Percentiles rank a stretch among this genome's conserved stretches.
Evolutionary conservation across 306 rosid species (phyloP).

Genomic region (Quercus wislizeni): DNA sequence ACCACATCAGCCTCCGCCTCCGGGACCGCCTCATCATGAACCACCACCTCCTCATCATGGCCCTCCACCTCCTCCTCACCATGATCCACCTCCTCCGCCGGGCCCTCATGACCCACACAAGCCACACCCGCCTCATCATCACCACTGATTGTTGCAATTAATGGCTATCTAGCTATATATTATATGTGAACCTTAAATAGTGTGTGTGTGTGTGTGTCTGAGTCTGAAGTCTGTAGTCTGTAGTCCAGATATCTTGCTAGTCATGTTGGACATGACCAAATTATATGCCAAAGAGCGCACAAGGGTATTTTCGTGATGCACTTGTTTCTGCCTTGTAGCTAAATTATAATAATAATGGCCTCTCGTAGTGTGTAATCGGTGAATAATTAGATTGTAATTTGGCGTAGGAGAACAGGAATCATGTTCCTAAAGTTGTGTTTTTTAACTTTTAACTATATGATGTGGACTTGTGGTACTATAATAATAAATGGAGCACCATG

Average conservation of each 20-base stretch:
- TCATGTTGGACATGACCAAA: neutral
- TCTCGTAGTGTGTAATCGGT: neutral
- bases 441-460: neutral
- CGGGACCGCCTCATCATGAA: neutral
- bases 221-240: neutral
- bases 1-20: neutral
- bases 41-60: constrained; percentile 19
- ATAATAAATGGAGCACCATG: neutral
- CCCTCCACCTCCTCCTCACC: constrained; percentile 7
- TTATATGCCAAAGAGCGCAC: neutral
- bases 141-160: neutral
- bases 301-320: no score
- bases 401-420: neutral
- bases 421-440: neutral
- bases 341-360: neutral
- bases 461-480: neutral
- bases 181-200: neutral
- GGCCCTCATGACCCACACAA: constrained; percentile 4
- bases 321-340: neutral
- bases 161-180: neutral
- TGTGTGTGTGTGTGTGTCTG: no score
- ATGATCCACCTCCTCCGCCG: constrained; percentile 10
- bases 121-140: neutral
- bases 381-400: neutral
- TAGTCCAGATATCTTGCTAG: neutral